A percentile compares a stretch with the other conserved stretches of the same genome.
Conservation (phyloP, 495 filamentous ascomycete genomes). For the Neurospora sp. region DNA sequence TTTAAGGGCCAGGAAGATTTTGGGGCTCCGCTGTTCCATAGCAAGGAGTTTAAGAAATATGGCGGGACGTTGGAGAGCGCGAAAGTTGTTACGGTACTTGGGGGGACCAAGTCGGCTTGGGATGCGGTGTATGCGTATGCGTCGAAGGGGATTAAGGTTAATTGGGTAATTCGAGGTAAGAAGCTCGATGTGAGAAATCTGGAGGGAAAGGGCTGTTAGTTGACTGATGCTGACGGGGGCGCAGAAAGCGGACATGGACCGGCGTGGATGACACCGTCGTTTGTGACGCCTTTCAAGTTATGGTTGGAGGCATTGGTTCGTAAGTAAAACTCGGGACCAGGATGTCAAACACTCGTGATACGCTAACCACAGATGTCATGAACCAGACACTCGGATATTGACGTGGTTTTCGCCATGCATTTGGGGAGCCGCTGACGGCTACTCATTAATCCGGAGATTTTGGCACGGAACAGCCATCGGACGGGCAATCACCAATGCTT, state of each 20-base stretch:
- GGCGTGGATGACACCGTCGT: slow-evolving; percentile 56
- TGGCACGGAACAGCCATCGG: slow-evolving; percentile 61
- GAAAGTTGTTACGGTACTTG: slow-evolving; percentile 49
- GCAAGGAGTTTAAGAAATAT: slow-evolving; percentile 39
- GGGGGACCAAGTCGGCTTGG: slow-evolving; percentile 66
- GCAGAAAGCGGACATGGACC: slow-evolving; percentile 62
- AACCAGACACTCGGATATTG: slow-evolving; percentile 27
- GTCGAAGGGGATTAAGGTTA: slow-evolving; percentile 51
- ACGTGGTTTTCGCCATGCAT: slow-evolving; percentile 38
- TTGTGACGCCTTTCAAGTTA: slow-evolving; percentile 32
- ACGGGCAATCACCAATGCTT: slow-evolving; percentile 53
- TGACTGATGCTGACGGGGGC: not conserved
- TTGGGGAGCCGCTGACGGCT: slow-evolving; percentile 35
- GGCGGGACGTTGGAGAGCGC: slow-evolving; percentile 17
- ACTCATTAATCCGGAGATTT: slow-evolving; percentile 32
- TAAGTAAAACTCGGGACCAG: slow-evolving; percentile 12
- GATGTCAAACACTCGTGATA: not conserved
- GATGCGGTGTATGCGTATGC: slow-evolving; percentile 67
- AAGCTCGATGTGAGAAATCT: not conserved
- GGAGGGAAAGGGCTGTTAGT: not conserved
- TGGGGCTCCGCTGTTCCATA: slow-evolving; percentile 52
- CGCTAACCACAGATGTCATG: not conserved
- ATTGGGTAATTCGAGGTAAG: slow-evolving; percentile 65
- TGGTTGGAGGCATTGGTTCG: slow-evolving; percentile 51
- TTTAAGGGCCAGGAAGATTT: slow-evolving; percentile 29